Percentiles rank a stretch among this genome's conserved stretches.
These are phyloP conservation scores for Oryza meyeriana DNA, from an alignment of 176 grass and related monocot species.

Conservation along the genomic window DNA sequence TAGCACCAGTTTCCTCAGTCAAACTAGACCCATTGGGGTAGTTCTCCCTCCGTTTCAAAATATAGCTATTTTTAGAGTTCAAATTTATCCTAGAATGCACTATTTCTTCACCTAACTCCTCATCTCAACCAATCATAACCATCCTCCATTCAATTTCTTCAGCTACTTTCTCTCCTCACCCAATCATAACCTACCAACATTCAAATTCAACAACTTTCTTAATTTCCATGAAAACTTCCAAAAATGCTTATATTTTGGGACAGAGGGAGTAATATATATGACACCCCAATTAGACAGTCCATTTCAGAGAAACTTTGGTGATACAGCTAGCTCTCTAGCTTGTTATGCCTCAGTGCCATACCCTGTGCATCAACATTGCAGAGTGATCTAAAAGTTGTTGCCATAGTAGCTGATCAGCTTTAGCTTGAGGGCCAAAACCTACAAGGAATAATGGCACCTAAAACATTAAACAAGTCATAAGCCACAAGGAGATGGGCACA, in stretches of 20 bases:
- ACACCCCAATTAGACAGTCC: constrained; percentile 19
- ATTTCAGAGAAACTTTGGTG: constrained; percentile 27
- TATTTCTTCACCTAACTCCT: too few species aligned
- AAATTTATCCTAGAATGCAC: too few species aligned
- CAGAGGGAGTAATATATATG: too few species aligned
- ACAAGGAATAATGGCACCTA: not conserved
- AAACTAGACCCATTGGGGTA: constrained; percentile 18
- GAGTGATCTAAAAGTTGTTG: constrained; percentile 4
- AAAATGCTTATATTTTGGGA: too few species aligned
- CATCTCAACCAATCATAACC: too few species aligned
- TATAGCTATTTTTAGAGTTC: too few species aligned
- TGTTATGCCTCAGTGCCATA: not conserved
- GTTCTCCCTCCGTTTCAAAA: too few species aligned
- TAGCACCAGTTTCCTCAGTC: constrained; percentile 20
- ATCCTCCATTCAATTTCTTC: too few species aligned
- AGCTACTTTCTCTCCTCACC: too few species aligned
- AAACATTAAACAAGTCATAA: constrained; percentile 16
- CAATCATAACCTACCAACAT: too few species aligned
- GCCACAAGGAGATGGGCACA: not conserved
- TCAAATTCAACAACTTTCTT: too few species aligned
- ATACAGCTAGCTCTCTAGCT: not conserved
- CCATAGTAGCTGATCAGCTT: not conserved
- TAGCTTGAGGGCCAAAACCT: constrained; percentile 9
- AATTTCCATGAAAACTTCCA: too few species aligned
- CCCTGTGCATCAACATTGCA: constrained; percentile 7